Evolutionary conservation across 768 basidiomycete species (phyloP).

Genomic region (Lactarius sanguifluus): DNA sequence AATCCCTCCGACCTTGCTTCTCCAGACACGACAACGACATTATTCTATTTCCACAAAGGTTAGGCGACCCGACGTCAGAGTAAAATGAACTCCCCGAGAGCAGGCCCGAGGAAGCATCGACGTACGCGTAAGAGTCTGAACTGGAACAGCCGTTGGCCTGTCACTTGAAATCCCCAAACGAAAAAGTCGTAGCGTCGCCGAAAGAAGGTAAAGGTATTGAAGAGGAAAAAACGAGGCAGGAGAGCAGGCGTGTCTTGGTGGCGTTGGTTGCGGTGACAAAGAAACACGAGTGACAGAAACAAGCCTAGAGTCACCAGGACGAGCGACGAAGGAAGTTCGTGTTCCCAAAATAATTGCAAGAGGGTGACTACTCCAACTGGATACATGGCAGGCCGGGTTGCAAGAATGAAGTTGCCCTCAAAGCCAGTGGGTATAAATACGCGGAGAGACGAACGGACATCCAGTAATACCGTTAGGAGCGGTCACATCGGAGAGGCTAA

Average conservation of each 20-base stretch:
- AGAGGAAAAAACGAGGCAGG: slow-evolving; percentile 58
- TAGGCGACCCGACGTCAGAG: slow-evolving; percentile 23
- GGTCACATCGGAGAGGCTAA: slow-evolving; percentile 7
- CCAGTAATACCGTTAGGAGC: slow-evolving; percentile 1
- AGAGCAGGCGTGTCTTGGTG: slow-evolving; percentile 46
- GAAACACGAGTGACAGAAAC: slow-evolving; percentile 21
- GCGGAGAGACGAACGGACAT: neutral
- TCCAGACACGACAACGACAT: slow-evolving; percentile 74
- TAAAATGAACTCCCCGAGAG: slow-evolving; percentile 3
- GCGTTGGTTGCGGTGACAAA: slow-evolving; percentile 9
- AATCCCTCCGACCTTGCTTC: slow-evolving; percentile 67
- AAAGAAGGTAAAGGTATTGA: slow-evolving; percentile 67
- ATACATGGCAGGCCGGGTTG: slow-evolving; percentile 38
- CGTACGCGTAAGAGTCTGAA: slow-evolving; percentile 68
- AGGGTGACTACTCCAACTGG: slow-evolving; percentile 44
- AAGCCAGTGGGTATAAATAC: slow-evolving; percentile 15
- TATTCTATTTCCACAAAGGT: slow-evolving; percentile 49
- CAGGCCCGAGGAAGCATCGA: slow-evolving; percentile 26
- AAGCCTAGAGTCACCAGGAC: slow-evolving; percentile 32
- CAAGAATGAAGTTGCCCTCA: slow-evolving; percentile 1
- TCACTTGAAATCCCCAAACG: slow-evolving; percentile 66
- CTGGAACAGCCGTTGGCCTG: slow-evolving; percentile 64
- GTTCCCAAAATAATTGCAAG: slow-evolving; percentile 30
- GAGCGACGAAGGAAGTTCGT: slow-evolving; percentile 23
- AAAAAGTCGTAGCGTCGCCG: slow-evolving; percentile 69